A percentile compares a stretch with the other conserved stretches of the same genome.
Conservation (phyloP, 176 grass and related monocot genomes). For the Urochloa ruziziensis region DNA sequence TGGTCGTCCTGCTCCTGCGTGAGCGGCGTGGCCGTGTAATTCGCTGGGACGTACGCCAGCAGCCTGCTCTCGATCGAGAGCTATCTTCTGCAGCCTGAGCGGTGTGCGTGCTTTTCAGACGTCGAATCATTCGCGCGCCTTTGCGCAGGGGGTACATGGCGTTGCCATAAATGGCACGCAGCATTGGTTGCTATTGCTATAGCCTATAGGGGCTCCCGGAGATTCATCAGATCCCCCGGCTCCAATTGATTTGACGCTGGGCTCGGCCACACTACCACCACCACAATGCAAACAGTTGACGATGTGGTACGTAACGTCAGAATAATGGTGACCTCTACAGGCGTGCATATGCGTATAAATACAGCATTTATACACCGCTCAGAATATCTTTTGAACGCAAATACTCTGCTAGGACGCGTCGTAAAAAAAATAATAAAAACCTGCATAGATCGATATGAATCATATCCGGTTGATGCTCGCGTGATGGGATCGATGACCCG, state of each 20-base stretch:
- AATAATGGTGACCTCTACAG: not conserved
- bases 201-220: too few relatives aligned
- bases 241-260: not conserved
- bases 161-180: slow-evolving; percentile 38
- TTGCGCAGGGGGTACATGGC: not conserved
- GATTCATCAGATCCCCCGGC: too few relatives aligned
- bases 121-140: slow-evolving; percentile 20
- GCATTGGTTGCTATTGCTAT: not conserved
- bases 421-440: too few relatives aligned
- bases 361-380: too few relatives aligned
- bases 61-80: too few relatives aligned
- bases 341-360: too few relatives aligned
- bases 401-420: too few relatives aligned
- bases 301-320: not conserved
- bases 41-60: not conserved
- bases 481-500: too few relatives aligned
- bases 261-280: not conserved
- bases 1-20: not conserved
- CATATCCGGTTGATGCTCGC: too few relatives aligned
- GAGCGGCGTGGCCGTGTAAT: not conserved
- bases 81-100: not conserved
- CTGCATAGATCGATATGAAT: too few relatives aligned
- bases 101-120: slow-evolving; percentile 6
- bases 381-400: too few relatives aligned
- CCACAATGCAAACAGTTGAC: not conserved